Conservation (phyloP, 2,329 filamentous ascomycete genomes). For the Sporothrix protearum region DNA sequence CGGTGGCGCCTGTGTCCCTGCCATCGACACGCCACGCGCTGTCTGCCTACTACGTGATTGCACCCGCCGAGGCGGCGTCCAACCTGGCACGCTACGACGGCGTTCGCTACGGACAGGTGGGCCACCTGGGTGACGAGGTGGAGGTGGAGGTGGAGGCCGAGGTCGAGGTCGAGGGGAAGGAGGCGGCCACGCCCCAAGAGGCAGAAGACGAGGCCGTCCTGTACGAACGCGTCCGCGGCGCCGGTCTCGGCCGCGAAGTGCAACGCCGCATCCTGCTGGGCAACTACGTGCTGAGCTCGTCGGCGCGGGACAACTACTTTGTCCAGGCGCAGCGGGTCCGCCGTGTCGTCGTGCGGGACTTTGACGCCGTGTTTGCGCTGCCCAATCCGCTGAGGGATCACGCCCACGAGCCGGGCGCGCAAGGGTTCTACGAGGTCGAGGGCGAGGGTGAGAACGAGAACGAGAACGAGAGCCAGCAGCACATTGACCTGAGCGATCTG, state of each 20-base stretch:
- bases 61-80: constrained; percentile 89
- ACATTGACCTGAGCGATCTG: constrained; percentile 59
- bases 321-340: constrained; percentile 87
- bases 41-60: constrained; percentile 91
- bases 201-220: constrained; percentile 53
- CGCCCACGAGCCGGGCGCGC: not conserved
- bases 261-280: constrained; percentile 82
- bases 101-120: constrained; percentile 76
- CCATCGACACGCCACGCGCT: constrained; percentile 82
- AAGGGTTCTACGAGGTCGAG: constrained; percentile 66
- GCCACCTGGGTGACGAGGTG: not conserved
- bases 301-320: constrained; percentile 95
- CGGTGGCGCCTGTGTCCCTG: constrained; percentile 71
- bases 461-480: too few species aligned
- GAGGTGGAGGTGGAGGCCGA: not conserved
- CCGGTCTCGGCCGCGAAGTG: constrained; percentile 79
- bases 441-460: not conserved
- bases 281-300: constrained; percentile 82
- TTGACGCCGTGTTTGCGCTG: constrained; percentile 70
- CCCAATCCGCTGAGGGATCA: constrained; percentile 59
- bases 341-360: constrained; percentile 78
- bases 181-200: constrained; percentile 33
- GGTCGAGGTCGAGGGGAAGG: constrained; percentile 25
- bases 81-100: constrained; percentile 97
- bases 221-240: constrained; percentile 71